These are phyloP conservation scores for Phascolomyces articulosus DNA, from an alignment of 371 early-diverging fungal species.

Conservation along the genomic window DNA sequence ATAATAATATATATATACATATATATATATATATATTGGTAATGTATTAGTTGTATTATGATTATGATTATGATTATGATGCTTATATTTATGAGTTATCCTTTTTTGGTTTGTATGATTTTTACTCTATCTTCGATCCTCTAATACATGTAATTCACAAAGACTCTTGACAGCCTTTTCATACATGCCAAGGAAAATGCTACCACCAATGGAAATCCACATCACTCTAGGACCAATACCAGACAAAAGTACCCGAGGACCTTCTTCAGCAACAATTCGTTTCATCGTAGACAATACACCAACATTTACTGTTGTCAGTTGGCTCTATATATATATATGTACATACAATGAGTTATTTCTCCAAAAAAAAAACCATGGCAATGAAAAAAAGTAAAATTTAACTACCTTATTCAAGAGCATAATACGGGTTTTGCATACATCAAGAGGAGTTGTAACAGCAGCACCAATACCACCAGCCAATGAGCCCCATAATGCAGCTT, in stretches of 20 bases:
- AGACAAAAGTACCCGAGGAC: conserved; percentile 74
- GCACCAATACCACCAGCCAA: conserved; percentile 93
- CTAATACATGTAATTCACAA: conserved; percentile 43
- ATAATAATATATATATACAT: no score
- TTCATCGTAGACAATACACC: conserved; percentile 74
- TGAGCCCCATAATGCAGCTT: conserved; percentile 89
- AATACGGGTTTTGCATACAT: conserved; percentile 91
- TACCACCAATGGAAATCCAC: conserved; percentile 96
- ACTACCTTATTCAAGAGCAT: conserved; percentile 79
- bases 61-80: not conserved
- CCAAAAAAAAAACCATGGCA: no score
- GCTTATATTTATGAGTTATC: not conserved
- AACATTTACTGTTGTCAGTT: conserved; percentile 55
- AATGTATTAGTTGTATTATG: not conserved
- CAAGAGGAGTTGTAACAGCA: conserved; percentile 90
- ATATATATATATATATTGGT: no score
- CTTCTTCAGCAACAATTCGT: conserved; percentile 82
- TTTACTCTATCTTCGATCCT: conserved; percentile 22
- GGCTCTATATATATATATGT: not conserved
- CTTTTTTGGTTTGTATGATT: not conserved
- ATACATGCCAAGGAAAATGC: conserved; percentile 94
- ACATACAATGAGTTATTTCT: not conserved
- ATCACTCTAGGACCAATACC: conserved; percentile 93
- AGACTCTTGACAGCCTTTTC: conserved; percentile 75
- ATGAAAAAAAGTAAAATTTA: not conserved